Base-by-base conservation (phyloP, 495 filamentous ascomycete species). In the Neurospora sp. region DNA sequence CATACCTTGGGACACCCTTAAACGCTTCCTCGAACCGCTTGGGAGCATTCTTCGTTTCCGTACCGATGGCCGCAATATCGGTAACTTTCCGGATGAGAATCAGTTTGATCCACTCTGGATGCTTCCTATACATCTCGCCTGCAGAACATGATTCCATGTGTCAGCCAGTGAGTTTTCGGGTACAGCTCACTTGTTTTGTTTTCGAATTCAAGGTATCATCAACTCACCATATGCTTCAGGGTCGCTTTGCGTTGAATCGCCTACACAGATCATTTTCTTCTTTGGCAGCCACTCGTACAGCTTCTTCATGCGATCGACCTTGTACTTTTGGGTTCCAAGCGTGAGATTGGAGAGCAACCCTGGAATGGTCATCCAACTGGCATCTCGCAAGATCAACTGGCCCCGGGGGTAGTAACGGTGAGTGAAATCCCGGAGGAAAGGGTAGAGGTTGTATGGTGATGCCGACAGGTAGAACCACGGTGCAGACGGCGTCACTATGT, bases 391-490 rank as follows among this genome's bases (percentile, higher is more conserved):
- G 20, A 97, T 87, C 71, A 97, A 82, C 38, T 93, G 93, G 27
- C 95, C 95, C 1, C 86, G 88, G 0, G 88, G 90, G 79, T 91
- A 98, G 80, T 93, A 79, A 18, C 83, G 75, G 71, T 90, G 82
- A 0, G 93, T 82, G 84, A 98, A 93, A 0, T 83, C 76, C 73
- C 85, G 88, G n/a, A 98, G 88, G 83, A 97, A 96, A 3, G 92
- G 89, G 80, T 97, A 97, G 4, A 98, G 88, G 74, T 97, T 97
- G 84, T 98, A 97, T 1, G 95, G 95, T 3, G 93, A 97, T 2
- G 95, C 95, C 5, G 93, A 96, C 69, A 98, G 88, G 82, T 98
- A 98, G 82, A 96, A 97, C 87, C 91, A 97, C 1, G 92, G 86
- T 10, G 95, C 90, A 3, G 82, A 79, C 4, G 85, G 72, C 4